Base-by-base conservation (phyloP, 768 basidiomycete genomes). In the Lanmaoa pseudosensibilis region DNA sequence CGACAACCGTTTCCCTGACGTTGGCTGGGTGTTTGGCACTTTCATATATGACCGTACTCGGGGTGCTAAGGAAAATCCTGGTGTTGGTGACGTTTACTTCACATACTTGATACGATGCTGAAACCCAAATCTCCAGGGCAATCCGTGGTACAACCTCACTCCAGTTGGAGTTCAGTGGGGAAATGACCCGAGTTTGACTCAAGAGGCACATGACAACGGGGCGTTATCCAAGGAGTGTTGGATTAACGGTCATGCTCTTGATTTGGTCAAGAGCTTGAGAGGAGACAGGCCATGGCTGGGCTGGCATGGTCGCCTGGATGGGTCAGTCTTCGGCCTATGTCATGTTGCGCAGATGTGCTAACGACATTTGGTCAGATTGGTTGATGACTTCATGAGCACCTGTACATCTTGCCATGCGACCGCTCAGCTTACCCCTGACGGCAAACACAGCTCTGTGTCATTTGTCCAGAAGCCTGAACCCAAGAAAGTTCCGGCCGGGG, bases 131-230 rank as follows among this genome's bases (percentile, higher is more conserved):
- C 18, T 30, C 21, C n/a, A 43, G 49, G 25, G 6, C 4, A 19
- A 19, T 5, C 18, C 21, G 49, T 37, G 40, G 49, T 4, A 44
- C 11, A 27, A 37, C 25, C 40, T 55, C 34, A 16, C 50, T 18
- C 54, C 40, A 15, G 10, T 52, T 43, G 54, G 54, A 36, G 4
- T 50, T 41, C 39, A 55, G 33, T 55, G 49, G 54, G 54, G 54
- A 3, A 55, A 55, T 21, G 49, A 55, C 32, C 39, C 23, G 19
- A 36, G 2, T 19, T 25, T 52, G 33, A 34, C 25, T 19, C 48
- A 55, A 27, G 7, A 19, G 5, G n/a, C 12, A 19, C 25, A 51
- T 10, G n/a, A 50, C 10, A 8, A 33, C 2, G 49, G 49, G 21
- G 27, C 19, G 4, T 4, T 27, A 3, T 54, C 53, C 27, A 33